Conservation (phyloP, 2,329 filamentous ascomycete genomes). For the Ophiostoma ulmi region DNA sequence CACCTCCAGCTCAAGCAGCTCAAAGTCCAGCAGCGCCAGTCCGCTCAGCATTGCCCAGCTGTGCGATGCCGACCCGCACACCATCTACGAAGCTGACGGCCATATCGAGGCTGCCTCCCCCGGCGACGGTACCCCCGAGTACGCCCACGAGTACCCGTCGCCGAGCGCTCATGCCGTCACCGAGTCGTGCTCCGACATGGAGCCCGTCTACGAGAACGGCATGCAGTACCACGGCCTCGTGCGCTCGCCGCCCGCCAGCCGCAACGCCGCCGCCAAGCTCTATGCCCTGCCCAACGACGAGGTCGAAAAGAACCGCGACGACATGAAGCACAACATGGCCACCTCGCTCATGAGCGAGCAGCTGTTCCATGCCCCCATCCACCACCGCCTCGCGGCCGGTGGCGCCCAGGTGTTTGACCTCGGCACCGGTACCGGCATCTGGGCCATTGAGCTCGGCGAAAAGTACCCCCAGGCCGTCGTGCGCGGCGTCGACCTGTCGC, state of each 20-base stretch:
- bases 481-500: constrained; percentile 48
- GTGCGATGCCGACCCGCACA: background rate
- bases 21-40: background rate
- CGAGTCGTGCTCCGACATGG: constrained; percentile 12
- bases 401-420: constrained; percentile 44
- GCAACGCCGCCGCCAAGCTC: constrained; percentile 27
- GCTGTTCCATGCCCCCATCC: constrained; percentile 44
- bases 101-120: background rate
- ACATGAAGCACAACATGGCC: constrained; percentile 39
- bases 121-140: background rate
- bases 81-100: background rate
- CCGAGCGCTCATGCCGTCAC: constrained; percentile 28
- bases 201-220: constrained; percentile 35
- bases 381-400: constrained; percentile 33
- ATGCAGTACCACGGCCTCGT: constrained; percentile 37
- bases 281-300: constrained; percentile 39
- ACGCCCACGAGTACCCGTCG: constrained; percentile 30
- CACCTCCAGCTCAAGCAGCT: too few species aligned
- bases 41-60: constrained; percentile 11
- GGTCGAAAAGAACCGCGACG: constrained; percentile 39
- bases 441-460: constrained; percentile 51
- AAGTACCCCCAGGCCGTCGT: constrained; percentile 42
- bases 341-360: constrained; percentile 36
- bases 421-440: constrained; percentile 49
- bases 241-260: constrained; percentile 16